Evolutionary conservation across 192 early-diverging fungal genomes (phyloP), one percentile per base, ranked within the genome.

Genomic region (Rhizoclosmatium sp.): DNA sequence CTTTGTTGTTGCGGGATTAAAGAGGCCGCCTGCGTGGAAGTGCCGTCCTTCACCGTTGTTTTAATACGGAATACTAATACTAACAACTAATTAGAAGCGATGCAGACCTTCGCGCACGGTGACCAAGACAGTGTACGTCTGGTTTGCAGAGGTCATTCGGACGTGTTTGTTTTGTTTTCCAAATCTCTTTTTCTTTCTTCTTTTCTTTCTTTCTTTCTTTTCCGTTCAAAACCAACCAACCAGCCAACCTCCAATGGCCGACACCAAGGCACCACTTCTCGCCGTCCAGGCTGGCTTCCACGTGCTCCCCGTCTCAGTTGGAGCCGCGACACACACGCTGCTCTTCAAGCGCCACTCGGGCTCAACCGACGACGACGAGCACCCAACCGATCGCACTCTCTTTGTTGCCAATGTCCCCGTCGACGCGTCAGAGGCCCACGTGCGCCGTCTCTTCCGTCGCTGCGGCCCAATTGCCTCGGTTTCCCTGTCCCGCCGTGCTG

Each of bases 381-480:
- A 23, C 62, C 23, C 21, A 10, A 21, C 62, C 12, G 41, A 5
- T 5, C 80, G 81, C 40, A 83, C 86, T 2, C 70, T 87, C 21
- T 87, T 85, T 58, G 49, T 83, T 3, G 62, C 67, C 21, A 87
- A 87, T 58, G 42, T 87, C 1, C 87, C 87, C 2, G 68, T 69
- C 16, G 85, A 89, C 61, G 72, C 85, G 2, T 68, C 82, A 3
- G 59, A 73, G 23, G 46, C 39, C 5, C 87, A 89, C 69, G 71
- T 89, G 14, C 40, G 42, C 42, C 47, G 84, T 7, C 75, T 89
- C 46, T 89, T 89, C 64, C 59, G 84, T 21, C 75, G 83, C 44
- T 89, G 84, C 71, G 87, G 87, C 9, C 47, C 49, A 16, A 76
- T 89, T 7, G 81, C 82, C 49, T n/a, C 71, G 21, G 78, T 86